phyloP scores from a whole-genome alignment of 2,329 filamentous ascomycete genomes.

The Calcarisporium arbuscula region DNA sequence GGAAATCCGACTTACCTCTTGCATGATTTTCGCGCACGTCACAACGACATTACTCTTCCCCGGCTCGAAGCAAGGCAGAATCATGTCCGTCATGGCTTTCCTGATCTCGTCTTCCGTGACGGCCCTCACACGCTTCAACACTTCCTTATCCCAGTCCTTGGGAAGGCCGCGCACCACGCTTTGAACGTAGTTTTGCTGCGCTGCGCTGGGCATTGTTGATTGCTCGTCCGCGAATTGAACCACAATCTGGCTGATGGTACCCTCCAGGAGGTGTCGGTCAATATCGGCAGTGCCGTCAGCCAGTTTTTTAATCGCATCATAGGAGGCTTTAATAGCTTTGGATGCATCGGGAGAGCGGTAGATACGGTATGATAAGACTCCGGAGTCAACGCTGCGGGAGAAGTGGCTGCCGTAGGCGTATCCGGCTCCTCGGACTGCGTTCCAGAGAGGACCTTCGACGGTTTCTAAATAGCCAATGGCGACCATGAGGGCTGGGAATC shows the following conservation, averaged over 20 bases:
- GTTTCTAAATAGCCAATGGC: constrained; percentile 87
- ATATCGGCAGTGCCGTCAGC: constrained; percentile 65
- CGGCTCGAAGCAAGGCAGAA: constrained; percentile 75
- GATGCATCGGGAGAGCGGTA: constrained; percentile 86
- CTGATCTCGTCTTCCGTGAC: constrained; percentile 74
- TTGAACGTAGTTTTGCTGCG: constrained; percentile 74
- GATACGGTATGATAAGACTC: constrained; percentile 75
- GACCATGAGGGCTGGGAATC: constrained; percentile 78
- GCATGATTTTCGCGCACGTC: constrained; percentile 79
- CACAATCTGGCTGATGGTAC: constrained; percentile 84
- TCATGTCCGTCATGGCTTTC: constrained; percentile 63
- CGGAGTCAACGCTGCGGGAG: constrained; percentile 68
- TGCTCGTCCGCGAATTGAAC: constrained; percentile 83
- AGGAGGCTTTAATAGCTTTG: constrained; percentile 76
- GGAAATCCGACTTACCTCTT: constrained; percentile 57
- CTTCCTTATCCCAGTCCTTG: constrained; percentile 69
- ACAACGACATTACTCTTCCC: constrained; percentile 78
- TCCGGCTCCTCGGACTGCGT: constrained; percentile 84
- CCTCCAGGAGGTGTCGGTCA: constrained; percentile 78
- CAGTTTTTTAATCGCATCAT: constrained; percentile 67
- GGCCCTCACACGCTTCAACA: constrained; percentile 69
- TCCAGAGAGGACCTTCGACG: constrained; percentile 92
- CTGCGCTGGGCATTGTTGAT: constrained; percentile 75
- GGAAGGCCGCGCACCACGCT: constrained; percentile 72
- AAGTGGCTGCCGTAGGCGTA: constrained; percentile 88